phyloP scores from a whole-genome alignment of 257 asterid genomes.

The Nicotiana sylvestris region DNA sequence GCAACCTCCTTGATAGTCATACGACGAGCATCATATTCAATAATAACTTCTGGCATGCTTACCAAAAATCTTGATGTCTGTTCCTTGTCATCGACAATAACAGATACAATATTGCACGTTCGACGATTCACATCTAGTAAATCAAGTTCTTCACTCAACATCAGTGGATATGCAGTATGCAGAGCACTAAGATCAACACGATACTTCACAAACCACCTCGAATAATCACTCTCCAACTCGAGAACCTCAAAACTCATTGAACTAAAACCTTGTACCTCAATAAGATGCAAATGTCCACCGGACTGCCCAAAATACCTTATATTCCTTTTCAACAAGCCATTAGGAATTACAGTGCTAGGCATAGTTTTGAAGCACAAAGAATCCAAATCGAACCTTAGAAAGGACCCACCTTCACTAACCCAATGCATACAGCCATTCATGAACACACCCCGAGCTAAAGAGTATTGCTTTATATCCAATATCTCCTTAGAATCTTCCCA shows the following conservation, averaged over 20 bases:
- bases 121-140: not conserved
- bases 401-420: not conserved
- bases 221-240: constrained; percentile 7
- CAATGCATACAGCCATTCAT: constrained; percentile 21
- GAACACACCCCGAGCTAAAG: not conserved
- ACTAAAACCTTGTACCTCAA: not conserved
- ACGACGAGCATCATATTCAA: not conserved
- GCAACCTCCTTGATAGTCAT: not conserved
- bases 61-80: not conserved
- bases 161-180: not conserved
- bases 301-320: constrained; percentile 9
- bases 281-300: not conserved
- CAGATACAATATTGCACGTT: not conserved
- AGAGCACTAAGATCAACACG: not conserved
- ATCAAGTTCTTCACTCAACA: not conserved
- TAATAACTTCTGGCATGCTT: not conserved
- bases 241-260: not conserved
- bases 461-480: not conserved
- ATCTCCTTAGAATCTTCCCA: not conserved
- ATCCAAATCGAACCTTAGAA: constrained; percentile 13
- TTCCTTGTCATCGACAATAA: not conserved
- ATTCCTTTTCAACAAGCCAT: not conserved
- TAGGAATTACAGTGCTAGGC: not conserved
- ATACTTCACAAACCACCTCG: constrained; percentile 8
- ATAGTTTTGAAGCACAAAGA: not conserved